A percentile compares a stretch with the other conserved stretches of the same genome.
phyloP scores from a whole-genome alignment of 371 early-diverging fungal genomes.

The Mortierella sp. region DNA sequence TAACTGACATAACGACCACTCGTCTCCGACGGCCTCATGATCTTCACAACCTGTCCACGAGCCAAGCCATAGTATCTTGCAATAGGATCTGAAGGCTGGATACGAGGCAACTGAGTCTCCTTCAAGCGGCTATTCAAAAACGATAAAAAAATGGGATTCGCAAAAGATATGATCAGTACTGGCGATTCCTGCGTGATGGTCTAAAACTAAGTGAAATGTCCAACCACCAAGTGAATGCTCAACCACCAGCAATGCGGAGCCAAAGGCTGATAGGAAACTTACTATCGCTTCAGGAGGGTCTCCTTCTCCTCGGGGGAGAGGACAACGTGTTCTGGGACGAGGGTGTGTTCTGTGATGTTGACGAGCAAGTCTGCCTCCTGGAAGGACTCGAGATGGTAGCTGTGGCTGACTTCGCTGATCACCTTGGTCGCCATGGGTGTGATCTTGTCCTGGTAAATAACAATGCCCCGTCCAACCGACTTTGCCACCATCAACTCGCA shows the following conservation, averaged over 20 bases:
- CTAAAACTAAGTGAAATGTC: too few species aligned
- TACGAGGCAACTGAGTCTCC: conserved; percentile 97
- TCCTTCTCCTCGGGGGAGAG: conserved; percentile 93
- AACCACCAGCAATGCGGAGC: too few species aligned
- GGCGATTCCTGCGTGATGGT: too few species aligned
- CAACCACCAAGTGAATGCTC: too few species aligned
- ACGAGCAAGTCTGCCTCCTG: conserved; percentile 96
- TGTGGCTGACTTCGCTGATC: conserved; percentile 64
- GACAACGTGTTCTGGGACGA: conserved; percentile 98
- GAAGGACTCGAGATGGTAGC: conserved; percentile 94
- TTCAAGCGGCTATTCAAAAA: conserved; percentile 81
- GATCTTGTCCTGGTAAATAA: conserved; percentile 87
- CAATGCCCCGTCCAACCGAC: conserved; percentile 85
- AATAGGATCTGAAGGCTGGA: conserved; percentile 93
- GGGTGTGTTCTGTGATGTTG: conserved; percentile 97
- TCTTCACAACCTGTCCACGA: conserved; percentile 97
- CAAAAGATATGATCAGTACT: neutral
- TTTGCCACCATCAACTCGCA: conserved; percentile 89
- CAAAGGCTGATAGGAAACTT: conserved; percentile 59
- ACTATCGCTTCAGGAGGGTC: conserved; percentile 93
- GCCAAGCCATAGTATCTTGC: conserved; percentile 98
- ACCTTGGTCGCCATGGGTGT: conserved; percentile 94
- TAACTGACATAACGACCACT: conserved; percentile 97
- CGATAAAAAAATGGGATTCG: neutral
- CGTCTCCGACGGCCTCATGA: conserved; percentile 96